Evolutionary conservation across 305 asterid species (phyloP).

Genomic region (Ajuga reptans): DNA sequence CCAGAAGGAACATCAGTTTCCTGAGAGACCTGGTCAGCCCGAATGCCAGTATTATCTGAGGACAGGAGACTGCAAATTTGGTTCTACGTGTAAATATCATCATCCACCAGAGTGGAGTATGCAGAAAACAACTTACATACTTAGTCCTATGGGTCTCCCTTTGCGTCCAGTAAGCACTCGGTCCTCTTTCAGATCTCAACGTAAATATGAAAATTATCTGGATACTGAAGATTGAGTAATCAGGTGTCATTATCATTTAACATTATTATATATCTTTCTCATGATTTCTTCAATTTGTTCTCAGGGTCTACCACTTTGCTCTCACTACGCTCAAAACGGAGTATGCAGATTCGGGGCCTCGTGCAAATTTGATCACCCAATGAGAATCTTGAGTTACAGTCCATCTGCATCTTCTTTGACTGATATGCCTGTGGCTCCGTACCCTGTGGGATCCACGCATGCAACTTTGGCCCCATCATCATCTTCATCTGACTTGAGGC

Average conservation of each 20-base stretch:
- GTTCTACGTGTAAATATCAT: conserved; percentile 80
- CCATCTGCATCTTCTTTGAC: conserved; percentile 85
- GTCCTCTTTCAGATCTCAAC: conserved; percentile 1
- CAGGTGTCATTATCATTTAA: background rate
- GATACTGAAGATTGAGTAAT: background rate
- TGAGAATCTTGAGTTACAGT: conserved; percentile 67
- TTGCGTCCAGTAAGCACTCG: conserved; percentile 63
- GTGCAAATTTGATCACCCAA: conserved; percentile 88
- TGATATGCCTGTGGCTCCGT: conserved; percentile 88
- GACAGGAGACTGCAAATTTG: conserved; percentile 83
- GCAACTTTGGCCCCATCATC: conserved; percentile 78
- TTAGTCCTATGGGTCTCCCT: conserved; percentile 75
- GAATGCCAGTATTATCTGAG: conserved; percentile 78
- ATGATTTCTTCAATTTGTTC: conserved; percentile 9
- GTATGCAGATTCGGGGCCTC: conserved; percentile 85
- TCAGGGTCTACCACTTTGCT: conserved; percentile 75
- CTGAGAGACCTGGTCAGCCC: conserved; percentile 85
- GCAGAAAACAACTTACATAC: conserved; percentile 37
- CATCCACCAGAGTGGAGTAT: conserved; percentile 75
- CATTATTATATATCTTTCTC: background rate
- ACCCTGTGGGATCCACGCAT: conserved; percentile 63
- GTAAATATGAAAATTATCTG: background rate
- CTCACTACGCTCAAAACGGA: conserved; percentile 76
- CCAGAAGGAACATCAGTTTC: conserved; percentile 53
- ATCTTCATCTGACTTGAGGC: conserved; percentile 66